These are phyloP conservation scores for Amesomyces nigricolor DNA, from an alignment of 2,329 filamentous ascomycete genomes.

Conservation along the genomic window DNA sequence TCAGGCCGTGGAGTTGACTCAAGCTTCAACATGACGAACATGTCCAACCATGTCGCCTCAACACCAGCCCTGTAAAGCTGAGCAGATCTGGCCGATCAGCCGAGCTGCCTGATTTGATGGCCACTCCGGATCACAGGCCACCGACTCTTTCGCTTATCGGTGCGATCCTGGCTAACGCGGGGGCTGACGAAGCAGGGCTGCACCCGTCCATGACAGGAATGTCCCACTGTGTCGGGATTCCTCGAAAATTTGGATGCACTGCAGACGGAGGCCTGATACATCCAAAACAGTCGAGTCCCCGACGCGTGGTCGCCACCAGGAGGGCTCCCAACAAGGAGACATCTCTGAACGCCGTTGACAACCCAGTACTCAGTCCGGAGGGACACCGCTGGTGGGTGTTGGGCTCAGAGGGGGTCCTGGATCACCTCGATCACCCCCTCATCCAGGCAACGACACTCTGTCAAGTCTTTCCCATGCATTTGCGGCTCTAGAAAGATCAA, in stretches of 20 bases:
- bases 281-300: background rate
- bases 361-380: background rate
- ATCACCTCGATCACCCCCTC: too few species aligned
- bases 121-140: background rate
- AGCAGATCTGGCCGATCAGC: constrained; percentile 5
- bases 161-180: background rate
- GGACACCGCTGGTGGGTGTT: too few species aligned
- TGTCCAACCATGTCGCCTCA: background rate
- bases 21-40: background rate
- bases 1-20: background rate
- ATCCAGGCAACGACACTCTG: too few species aligned
- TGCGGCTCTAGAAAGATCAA: background rate
- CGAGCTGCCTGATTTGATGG: background rate
- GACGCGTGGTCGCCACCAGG: constrained; percentile 3
- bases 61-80: constrained; percentile 12
- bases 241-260: too few species aligned
- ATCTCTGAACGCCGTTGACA: background rate
- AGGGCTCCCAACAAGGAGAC: background rate
- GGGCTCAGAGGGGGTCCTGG: too few species aligned
- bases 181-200: background rate
- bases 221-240: background rate
- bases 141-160: background rate
- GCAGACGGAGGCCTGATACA: too few species aligned
- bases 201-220: background rate
- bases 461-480: background rate